Conservation (phyloP, 768 basidiomycete species). For the Plicaturopsis crispa region DNA sequence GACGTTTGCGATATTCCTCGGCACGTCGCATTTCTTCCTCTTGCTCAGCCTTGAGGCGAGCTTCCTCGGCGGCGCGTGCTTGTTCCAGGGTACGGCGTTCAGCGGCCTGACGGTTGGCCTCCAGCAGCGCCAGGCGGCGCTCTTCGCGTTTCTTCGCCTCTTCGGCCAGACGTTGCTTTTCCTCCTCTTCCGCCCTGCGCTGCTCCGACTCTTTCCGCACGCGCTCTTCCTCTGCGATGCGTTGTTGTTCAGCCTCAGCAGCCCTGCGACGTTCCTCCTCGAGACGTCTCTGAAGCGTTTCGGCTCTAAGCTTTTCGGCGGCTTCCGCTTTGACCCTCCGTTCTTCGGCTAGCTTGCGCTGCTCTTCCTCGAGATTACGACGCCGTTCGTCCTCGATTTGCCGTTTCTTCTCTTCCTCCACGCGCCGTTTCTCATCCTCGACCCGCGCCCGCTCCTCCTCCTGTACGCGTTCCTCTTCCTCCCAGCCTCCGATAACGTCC, state of each 20-base stretch:
- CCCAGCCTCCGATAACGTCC: slow-evolving; percentile 5
- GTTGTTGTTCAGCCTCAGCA: background rate
- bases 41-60: slow-evolving; percentile 3
- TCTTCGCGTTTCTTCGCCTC: slow-evolving; percentile 1
- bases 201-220: slow-evolving; percentile 1
- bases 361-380: slow-evolving; percentile 9
- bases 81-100: slow-evolving; percentile 1
- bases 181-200: slow-evolving; percentile 9
- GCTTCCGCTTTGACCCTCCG: slow-evolving; percentile 20
- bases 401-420: slow-evolving; percentile 21
- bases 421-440: slow-evolving; percentile 16
- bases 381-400: slow-evolving; percentile 19
- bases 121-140: background rate
- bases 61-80: too few species aligned
- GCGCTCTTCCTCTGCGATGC: slow-evolving; percentile 1
- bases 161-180: too few species aligned
- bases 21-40: slow-evolving; percentile 1
- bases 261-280: background rate
- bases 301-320: slow-evolving; percentile 18
- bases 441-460: slow-evolving; percentile 9
- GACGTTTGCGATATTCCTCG: slow-evolving; percentile 1
- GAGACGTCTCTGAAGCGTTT: slow-evolving; percentile 14
- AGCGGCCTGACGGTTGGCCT: background rate
- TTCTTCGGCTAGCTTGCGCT: slow-evolving; percentile 13
- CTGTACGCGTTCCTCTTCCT: slow-evolving; percentile 16